Base-by-base conservation (phyloP, 768 basidiomycete species). In the Krasilnikovozyma curviuscula region DNA sequence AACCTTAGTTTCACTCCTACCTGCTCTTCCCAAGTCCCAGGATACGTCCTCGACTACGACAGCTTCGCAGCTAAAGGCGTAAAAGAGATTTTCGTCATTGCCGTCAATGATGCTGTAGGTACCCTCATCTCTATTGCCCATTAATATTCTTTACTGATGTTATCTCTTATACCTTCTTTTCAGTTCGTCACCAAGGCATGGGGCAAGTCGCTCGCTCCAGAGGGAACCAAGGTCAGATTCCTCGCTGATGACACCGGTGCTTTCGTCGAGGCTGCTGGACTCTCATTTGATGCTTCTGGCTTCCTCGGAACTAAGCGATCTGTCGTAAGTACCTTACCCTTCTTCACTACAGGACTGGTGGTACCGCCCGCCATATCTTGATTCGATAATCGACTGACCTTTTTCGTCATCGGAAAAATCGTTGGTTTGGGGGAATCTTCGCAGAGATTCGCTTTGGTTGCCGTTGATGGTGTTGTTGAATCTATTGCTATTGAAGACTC, bases 211-310 rank as follows among this genome's bases (percentile, higher is more conserved):
- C 50, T 52, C 30, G 50, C 50, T 21, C 35, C 45, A 28, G 45
- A 52, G 38, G 50, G 50, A 19, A 52, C 50, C 32, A 52, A 52
- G 44, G 33, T 52, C 21, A 47, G 33, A 48, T 38, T 52, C 44
- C 41, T 52, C 40, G 44, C 50, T n/a, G 50, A 52, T 19, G 38
- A 40, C 30, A 18, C 31, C 3, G 50, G 39, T 19, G 40, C 35
- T 14, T 52, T 30, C 39, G 27, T 25, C 32, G 34, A 44, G 10
- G 35, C 50, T 7, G 31, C 46, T 18, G 50, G 50, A 9, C 50
- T 52, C 24, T 39, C 46, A 25, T 52, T 44, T 31, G 37, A 39
- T 40, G 47, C 47, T 29, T 31, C 47, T 1, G 38, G 19, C 16
- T n/a, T 48, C 24, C 40, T 48, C 27, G 47, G 47, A 23, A 18